Conservation (phyloP, 169 alveolate species). For the Plasmodium blacklocki region DNA sequence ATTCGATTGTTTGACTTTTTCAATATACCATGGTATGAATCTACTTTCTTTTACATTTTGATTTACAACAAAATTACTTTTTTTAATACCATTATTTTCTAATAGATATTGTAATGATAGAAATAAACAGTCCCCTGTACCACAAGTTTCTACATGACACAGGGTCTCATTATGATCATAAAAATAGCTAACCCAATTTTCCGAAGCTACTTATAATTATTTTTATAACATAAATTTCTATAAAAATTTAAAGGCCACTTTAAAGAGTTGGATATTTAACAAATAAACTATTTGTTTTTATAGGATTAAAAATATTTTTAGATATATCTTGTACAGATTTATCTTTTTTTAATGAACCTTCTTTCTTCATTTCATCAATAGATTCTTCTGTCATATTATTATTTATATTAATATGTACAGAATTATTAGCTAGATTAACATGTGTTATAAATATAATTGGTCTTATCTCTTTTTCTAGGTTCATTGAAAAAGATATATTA, state of each 20-base stretch:
- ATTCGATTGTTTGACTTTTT: neutral
- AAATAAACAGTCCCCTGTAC: conserved; percentile 55
- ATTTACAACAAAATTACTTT: neutral
- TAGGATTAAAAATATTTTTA: neutral
- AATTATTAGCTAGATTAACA: conserved; percentile 6
- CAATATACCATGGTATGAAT: conserved; percentile 42
- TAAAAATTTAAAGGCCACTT: neutral
- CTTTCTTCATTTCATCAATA: neutral
- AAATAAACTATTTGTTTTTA: neutral
- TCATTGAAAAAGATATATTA: neutral
- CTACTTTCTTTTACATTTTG: conserved; percentile 8
- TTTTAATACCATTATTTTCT: conserved; percentile 14
- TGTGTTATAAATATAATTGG: conserved; percentile 1
- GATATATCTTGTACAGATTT: neutral
- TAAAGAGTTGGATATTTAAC: neutral
- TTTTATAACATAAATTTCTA: conserved; percentile 30
- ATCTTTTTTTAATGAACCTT: neutral
- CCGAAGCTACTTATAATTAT: conserved; percentile 20
- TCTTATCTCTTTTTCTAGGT: neutral
- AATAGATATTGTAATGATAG: conserved; percentile 25
- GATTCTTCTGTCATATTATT: neutral
- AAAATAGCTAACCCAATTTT: conserved; percentile 54
- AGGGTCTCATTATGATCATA: conserved; percentile 50
- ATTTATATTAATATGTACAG: neutral
- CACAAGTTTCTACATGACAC: conserved; percentile 46